Base-by-base conservation (phyloP, 2,329 filamentous ascomycete genomes). In the Sporothrix luriei region DNA sequence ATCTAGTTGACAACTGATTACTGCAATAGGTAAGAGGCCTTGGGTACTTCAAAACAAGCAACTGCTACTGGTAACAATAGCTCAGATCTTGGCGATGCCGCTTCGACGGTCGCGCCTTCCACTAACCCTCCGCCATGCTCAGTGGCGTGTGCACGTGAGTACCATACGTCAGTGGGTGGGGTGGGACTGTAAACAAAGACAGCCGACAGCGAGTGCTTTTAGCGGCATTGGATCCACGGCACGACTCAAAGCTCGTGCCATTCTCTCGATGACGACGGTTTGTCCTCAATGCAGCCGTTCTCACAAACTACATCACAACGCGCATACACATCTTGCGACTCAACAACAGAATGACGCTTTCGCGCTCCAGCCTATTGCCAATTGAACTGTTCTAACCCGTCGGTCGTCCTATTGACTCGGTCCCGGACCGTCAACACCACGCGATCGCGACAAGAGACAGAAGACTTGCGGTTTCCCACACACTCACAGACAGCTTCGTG, bases 81-180 rank as follows among this genome's bases (percentile, higher is more conserved):
- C 46, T 26, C 51, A 51, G 46, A 21, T 33, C 46, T 65, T 65
- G 62, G 62, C 62, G 46, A n/a, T 29, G 40, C n/a, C n/a, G n/a
- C n/a, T n/a, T n/a, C n/a, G n/a, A 2, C 24, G 40, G 24, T 49
- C 61, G 40, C 46, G 21, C 43, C 49, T 33, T 49, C 43, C 40
- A 13, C 9, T 3, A n/a, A 16, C 21, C 5, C 26, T 3, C 16
- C 5, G 43, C 19, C 16, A 11, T 61, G 6, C 33, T 21, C 33
- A 24, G 54, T n/a, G 16, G 14, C 33, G 43, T 40, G 61, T 33
- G 62, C 62, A 65, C 62, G 62, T 65, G 62, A 65, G 62, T 29
- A 46, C 62, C 46, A 40, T 65, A 51, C 62, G 62, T 65, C 62
- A 65, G 62, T 65, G 61, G 16, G 62, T 65, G 61, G 16, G 61